These are phyloP conservation scores for Mycena sp. DNA, from an alignment of 1,284 basidiomycete species.

Conservation along the genomic window DNA sequence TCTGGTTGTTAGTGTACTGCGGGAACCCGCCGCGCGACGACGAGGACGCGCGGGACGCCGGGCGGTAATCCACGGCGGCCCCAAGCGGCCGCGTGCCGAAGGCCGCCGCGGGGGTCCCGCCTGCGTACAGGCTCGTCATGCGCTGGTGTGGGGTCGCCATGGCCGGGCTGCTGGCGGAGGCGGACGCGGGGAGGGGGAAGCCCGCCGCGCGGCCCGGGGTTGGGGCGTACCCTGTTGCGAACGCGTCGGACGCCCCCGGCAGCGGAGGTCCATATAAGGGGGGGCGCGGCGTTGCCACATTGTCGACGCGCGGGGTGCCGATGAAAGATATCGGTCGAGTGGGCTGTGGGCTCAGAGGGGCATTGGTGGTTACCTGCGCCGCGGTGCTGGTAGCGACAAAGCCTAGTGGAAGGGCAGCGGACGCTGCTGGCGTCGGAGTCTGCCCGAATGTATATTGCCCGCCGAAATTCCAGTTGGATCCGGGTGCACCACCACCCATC, in stretches of 20 bases:
- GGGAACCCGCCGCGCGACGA: not conserved
- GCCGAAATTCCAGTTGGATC: constrained; percentile 1
- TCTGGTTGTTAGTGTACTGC: constrained; percentile 18
- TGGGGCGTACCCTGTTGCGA: constrained; percentile 8
- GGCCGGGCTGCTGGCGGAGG: not conserved
- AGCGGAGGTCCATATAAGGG: not conserved
- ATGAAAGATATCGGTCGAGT: not conserved
- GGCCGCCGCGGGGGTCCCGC: constrained; percentile 12
- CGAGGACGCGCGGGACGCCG: constrained; percentile 15
- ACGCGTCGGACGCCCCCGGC: not conserved
- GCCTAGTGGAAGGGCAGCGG: not conserved
- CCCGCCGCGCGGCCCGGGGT: not conserved
- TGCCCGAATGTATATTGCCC: constrained; percentile 17
- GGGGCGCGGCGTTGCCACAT: not conserved
- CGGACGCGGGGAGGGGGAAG: not conserved
- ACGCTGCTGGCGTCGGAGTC: not conserved
- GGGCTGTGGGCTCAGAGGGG: constrained; percentile 14
- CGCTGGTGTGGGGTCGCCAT: not conserved
- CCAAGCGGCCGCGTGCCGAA: not conserved
- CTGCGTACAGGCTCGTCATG: constrained; percentile 1
- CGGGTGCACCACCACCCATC: too few species aligned
- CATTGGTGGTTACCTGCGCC: too few species aligned
- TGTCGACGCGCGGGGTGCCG: not conserved
- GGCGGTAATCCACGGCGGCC: not conserved
- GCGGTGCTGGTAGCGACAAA: too few species aligned